Percentiles rank a stretch among this genome's conserved stretches.
These are phyloP conservation scores for Arthrobotrys pseudoclavata DNA, from an alignment of 2,329 filamentous ascomycete species.

Conservation along the genomic window DNA sequence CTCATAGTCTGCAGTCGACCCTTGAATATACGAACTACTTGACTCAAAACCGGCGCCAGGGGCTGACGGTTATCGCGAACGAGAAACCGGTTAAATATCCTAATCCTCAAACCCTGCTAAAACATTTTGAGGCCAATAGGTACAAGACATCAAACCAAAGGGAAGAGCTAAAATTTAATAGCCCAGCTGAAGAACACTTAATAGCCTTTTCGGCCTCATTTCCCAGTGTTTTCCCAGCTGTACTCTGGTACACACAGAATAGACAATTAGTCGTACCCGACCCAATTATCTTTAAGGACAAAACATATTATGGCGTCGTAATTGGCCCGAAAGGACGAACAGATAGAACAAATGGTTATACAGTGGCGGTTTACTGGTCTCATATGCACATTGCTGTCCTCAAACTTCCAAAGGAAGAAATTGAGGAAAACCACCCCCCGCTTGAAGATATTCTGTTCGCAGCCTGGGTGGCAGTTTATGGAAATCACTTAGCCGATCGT, in stretches of 20 bases:
- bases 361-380: background rate
- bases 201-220: background rate
- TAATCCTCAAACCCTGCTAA: no score
- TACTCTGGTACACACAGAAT: no score
- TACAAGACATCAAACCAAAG: background rate
- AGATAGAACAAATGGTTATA: background rate
- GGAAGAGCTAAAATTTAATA: background rate
- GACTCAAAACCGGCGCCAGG: no score
- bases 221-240: no score
- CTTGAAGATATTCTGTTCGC: constrained; percentile 17
- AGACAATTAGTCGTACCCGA: no score
- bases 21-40: no score
- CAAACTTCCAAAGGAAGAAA: background rate
- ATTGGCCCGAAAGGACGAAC: background rate
- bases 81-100: no score
- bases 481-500: background rate
- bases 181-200: background rate
- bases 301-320: background rate
- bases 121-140: background rate
- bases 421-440: background rate
- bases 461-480: background rate
- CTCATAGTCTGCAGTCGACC: no score
- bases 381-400: constrained; percentile 1
- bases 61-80: no score
- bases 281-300: background rate